Percentiles rank a stretch among this genome's conserved stretches.
Conservation (phyloP, 2,329 filamentous ascomycete species). For the Chaetomium olivaceum region DNA sequence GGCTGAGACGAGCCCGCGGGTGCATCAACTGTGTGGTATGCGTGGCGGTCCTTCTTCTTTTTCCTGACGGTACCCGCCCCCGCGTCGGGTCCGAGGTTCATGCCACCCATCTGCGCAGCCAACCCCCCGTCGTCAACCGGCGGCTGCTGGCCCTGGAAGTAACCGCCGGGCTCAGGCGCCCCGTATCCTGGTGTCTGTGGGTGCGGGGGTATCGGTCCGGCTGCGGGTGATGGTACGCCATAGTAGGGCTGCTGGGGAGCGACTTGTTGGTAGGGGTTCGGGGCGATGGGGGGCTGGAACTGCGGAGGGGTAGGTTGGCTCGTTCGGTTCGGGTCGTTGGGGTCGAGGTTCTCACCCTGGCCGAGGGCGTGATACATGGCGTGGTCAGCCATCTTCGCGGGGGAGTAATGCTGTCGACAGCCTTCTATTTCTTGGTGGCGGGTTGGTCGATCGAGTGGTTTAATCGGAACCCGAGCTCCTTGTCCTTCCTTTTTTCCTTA, state of each 20-base stretch:
- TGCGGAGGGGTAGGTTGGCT: conserved; percentile 43
- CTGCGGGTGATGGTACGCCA: conserved; percentile 33
- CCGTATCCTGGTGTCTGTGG: conserved; percentile 38
- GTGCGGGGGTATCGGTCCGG: conserved; percentile 24
- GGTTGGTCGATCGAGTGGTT: not conserved
- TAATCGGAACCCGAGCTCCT: not conserved
- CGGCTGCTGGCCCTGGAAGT: conserved; percentile 39
- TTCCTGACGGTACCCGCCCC: conserved; percentile 55
- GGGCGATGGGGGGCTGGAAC: conserved; percentile 57
- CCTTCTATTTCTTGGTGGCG: not conserved
- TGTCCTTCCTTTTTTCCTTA: not conserved
- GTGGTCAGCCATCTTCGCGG: conserved; percentile 44
- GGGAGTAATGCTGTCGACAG: not conserved
- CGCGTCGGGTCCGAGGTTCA: conserved; percentile 59
- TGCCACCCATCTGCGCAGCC: conserved; percentile 73
- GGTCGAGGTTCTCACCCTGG: conserved; percentile 51
- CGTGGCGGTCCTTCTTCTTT: conserved; percentile 95
- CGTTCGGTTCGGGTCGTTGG: conserved; percentile 52
- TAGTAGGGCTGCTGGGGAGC: conserved; percentile 42
- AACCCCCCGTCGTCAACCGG: conserved; percentile 50
- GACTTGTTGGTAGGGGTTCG: conserved; percentile 55
- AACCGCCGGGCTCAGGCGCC: conserved; percentile 33
- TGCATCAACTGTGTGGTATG: conserved; percentile 82
- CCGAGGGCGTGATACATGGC: conserved; percentile 54
- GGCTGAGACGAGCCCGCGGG: conserved; percentile 65